Conservation (phyloP, 805 yeast genomes). For the Lachancea cidri region DNA sequence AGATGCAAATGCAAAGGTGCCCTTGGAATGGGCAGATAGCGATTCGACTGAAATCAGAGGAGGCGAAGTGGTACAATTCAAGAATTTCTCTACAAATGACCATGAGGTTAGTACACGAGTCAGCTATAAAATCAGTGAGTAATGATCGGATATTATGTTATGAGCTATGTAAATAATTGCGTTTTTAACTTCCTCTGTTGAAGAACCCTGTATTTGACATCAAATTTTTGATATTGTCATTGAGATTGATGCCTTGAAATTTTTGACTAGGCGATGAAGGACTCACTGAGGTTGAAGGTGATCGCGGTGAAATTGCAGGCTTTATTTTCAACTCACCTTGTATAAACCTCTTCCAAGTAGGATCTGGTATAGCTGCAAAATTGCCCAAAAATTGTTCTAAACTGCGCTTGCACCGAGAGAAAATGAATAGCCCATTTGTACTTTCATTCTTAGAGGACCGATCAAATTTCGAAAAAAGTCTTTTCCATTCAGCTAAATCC, state of each 20-base stretch:
- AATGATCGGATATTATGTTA: constrained; percentile 1
- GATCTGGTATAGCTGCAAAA: constrained; percentile 22
- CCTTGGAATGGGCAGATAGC: constrained; percentile 81
- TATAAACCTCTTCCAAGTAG: constrained; percentile 28
- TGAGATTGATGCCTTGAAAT: constrained; percentile 13
- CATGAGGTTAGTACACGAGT: constrained; percentile 75
- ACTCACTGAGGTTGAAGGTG: constrained; percentile 6
- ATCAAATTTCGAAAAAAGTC: constrained; percentile 22
- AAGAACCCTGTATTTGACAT: constrained; percentile 21
- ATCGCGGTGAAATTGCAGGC: constrained; percentile 5
- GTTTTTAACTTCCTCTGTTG: constrained; percentile 13
- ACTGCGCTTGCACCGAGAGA: constrained; percentile 2
- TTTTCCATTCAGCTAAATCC: constrained; percentile 30
- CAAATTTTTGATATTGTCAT: constrained; percentile 17
- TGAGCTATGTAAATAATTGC: neutral
- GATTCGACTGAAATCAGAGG: constrained; percentile 53
- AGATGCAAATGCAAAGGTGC: constrained; percentile 60
- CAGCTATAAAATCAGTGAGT: constrained; percentile 31
- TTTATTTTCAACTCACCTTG: constrained; percentile 20
- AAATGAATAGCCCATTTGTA: constrained; percentile 1
- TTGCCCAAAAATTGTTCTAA: constrained; percentile 18
- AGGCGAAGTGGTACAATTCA: constrained; percentile 64
- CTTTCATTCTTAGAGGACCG: constrained; percentile 5
- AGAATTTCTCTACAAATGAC: constrained; percentile 58
- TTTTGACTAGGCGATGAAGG: constrained; percentile 9